Evolutionary conservation across 2,329 filamentous ascomycete species (phyloP).

Genomic region (Byssothecium circinans): DNA sequence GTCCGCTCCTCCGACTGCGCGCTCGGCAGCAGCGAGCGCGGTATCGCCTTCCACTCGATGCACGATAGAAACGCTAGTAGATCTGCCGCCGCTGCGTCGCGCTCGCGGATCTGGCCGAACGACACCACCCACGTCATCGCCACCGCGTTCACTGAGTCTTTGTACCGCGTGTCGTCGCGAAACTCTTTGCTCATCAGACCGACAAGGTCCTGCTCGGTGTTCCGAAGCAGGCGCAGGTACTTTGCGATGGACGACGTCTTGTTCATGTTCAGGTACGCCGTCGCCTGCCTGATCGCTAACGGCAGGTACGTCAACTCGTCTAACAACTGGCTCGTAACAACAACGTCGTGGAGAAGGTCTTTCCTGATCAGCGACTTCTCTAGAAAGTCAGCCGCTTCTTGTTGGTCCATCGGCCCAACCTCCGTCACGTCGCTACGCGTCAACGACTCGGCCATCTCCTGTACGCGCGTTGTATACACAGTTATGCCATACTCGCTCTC

Average conservation of each 20-base stretch:
- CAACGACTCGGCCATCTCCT: too few species aligned
- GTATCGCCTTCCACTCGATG: conserved; percentile 19
- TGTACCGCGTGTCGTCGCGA: conserved; percentile 42
- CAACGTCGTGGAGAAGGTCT: conserved; percentile 3
- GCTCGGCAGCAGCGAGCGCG: conserved; percentile 16
- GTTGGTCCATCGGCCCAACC: conserved; percentile 28
- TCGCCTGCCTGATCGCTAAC: conserved; percentile 17
- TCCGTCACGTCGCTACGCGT: conserved; percentile 15
- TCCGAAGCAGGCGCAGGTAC: conserved; percentile 41
- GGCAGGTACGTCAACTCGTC: conserved; percentile 45
- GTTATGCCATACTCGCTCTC: too few species aligned
- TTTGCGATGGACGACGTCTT: conserved; percentile 18
- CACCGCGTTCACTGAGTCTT: conserved; percentile 41
- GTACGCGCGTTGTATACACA: too few species aligned
- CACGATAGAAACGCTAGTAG: conserved; percentile 40
- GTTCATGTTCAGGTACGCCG: conserved; percentile 45
- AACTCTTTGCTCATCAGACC: conserved; percentile 46
- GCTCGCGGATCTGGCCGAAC: conserved; percentile 37
- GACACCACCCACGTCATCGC: conserved; percentile 49
- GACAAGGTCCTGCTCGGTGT: conserved; percentile 36
- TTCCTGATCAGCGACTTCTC: conserved; percentile 1
- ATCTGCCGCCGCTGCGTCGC: conserved; percentile 37
- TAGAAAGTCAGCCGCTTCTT: conserved; percentile 22
- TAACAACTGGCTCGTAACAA: conserved; percentile 6
- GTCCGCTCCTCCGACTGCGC: conserved; percentile 10